phyloP scores from a whole-genome alignment of 352 stramenopile genomes.

The Lagenidium giganteum region DNA sequence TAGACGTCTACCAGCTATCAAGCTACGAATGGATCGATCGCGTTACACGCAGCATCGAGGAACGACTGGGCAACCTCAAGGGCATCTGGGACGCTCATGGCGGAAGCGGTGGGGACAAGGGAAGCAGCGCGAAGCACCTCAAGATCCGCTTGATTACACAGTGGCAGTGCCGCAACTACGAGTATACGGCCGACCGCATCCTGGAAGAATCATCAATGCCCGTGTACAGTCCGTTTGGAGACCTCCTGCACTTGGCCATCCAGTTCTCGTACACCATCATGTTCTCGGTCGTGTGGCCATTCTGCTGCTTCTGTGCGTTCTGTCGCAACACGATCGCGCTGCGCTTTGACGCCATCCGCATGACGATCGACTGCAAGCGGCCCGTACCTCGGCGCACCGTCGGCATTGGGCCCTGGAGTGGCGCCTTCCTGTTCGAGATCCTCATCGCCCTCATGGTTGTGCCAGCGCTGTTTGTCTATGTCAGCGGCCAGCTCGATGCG shows the following conservation, averaged over 20 bases:
- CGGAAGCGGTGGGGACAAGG: background rate
- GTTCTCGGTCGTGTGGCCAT: conserved; percentile 64
- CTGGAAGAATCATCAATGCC: conserved; percentile 60
- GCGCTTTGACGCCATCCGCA: conserved; percentile 57
- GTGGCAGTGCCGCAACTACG: conserved; percentile 55
- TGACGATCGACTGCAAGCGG: conserved; percentile 62
- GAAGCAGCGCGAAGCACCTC: conserved; percentile 2
- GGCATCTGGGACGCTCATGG: conserved; percentile 29
- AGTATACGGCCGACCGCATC: conserved; percentile 46
- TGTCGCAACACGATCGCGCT: conserved; percentile 42
- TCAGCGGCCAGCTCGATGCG: conserved; percentile 54
- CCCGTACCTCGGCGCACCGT: conserved; percentile 41
- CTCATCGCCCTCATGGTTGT: conserved; percentile 39
- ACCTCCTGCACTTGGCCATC: conserved; percentile 54
- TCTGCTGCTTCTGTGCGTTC: conserved; percentile 50
- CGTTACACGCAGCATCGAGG: conserved; percentile 33
- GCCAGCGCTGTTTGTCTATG: conserved; percentile 52
- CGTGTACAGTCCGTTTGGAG: conserved; percentile 42
- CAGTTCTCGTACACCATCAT: conserved; percentile 70
- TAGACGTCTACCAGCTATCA: conserved; percentile 41
- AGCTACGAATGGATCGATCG: conserved; percentile 59
- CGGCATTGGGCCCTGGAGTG: conserved; percentile 49
- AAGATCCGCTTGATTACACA: conserved; percentile 39
- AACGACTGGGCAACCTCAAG: conserved; percentile 22
- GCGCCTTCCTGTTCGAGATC: conserved; percentile 53